Evolutionary conservation across 306 rosid species (phyloP), one percentile per base, ranked within the genome.

Genomic region (apple (Malus domestica)): DNA sequence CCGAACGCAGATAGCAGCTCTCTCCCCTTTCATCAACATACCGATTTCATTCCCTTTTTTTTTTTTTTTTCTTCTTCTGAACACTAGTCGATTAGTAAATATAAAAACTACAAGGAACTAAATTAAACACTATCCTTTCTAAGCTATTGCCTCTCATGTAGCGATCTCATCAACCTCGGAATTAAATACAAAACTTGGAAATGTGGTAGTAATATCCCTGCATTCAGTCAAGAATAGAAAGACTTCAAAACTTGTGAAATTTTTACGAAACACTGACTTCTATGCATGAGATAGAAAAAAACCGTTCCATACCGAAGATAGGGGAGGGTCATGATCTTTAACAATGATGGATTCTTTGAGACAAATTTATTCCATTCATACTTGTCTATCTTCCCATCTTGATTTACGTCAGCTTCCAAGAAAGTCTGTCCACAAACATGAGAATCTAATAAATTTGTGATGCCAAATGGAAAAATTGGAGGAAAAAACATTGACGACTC

Each of bases 321-420:
- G 62, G 99, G 97, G 23, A 95, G 90, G 49, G 99, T 95, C 99
- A 92, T 90, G 76, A 95, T 88, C 81, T 87, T 90, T 60, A 95
- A 70, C 14, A 92, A 54, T 22, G 99, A 95, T 0, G 97, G 96
- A 73, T 95, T 95, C 87, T 88, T 66, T 3, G 72, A 49, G 68
- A 95, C 99, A 18, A 92, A 95, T 33, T 67, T 70, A 45, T 82
- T 75, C 99, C 99, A 95, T 78, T 92, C 99, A 0, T 51, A 71
- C 70, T 70, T 82, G 88, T 92, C 99, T 65, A 95, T 92, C 85
- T 83, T 95, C 73, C 99, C 99, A 67, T 95, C 99, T 79, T 87
- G 90, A 71, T 95, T 87, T 1, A 66, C 90, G 78, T 92, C 98
- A 68, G 98, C 97, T 65, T 87, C 98, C 87, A 83, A 60, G 86